Evolutionary conservation across 805 yeast species (phyloP), one percentile per base, ranked within the genome.

Genomic region (Deakozyma indianensis): DNA sequence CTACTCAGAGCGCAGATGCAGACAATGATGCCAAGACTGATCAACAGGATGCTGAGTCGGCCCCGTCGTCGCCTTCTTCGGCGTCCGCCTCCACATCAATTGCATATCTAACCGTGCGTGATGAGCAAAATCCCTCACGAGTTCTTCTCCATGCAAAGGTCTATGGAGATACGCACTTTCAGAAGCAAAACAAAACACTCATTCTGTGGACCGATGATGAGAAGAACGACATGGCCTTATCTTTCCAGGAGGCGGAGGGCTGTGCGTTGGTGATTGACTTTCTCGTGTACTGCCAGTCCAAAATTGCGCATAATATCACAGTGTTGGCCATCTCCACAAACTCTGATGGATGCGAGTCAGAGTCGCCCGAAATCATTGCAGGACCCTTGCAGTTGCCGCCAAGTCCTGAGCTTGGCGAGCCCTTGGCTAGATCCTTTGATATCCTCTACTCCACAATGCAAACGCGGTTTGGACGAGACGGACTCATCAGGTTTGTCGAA

Each of bases 191-290:
- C 38, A 7, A n/a, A 7, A 32, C 94, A 2, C 77, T 66, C 54
- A 73, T 88, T 46, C 59, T 80, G 16, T 96, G 90, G 14, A 65
- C 71, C 23, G 71, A 80, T 48, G 66, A 76, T 3, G 65, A 69
- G 1, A 77, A 79, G 23, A 65, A 53, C 41, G 94, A 86, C 60
- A 76, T 85, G 51, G 97, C 97, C 1, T 68, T 90, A 22, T 82
- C 94, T 41, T 90, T 90, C 61, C 96, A 90, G 61, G 96, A 87
- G 55, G 78, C 84, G 28, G 82, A 80, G 41, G 97, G 96, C 0
- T 90, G 98, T 61, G 74, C 83, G 11, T 74, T 78, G 4, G 56
- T 88, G 41, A 86, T 95, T 59, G 90, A 84, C 43, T 88, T 86
- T 57, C 70, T 88, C 22, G 73, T 83, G 18, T 71, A 71, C 45